phyloP scores from a whole-genome alignment of 257 asterid species.

The Salvia rosmarinus region DNA sequence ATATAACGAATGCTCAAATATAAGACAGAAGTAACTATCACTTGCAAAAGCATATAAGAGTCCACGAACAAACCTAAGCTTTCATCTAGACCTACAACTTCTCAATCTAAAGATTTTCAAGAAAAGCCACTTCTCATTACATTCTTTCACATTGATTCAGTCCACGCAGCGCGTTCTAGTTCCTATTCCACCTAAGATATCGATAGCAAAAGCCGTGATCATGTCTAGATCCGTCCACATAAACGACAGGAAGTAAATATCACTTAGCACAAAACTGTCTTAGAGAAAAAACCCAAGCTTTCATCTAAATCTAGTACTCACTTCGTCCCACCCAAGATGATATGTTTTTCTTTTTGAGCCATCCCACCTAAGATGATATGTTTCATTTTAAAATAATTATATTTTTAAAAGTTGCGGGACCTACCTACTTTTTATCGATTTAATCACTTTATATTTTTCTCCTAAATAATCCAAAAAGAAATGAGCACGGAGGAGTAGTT shows the following conservation, averaged over 20 bases:
- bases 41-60: not conserved
- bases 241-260: not conserved
- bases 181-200: not conserved
- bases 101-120: slow-evolving; percentile 2
- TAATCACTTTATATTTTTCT: too few relatives aligned
- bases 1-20: not conserved
- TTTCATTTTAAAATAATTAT: too few relatives aligned
- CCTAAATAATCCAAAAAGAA: too few relatives aligned
- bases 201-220: not conserved
- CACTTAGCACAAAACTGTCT: not conserved
- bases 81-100: not conserved
- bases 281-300: not conserved
- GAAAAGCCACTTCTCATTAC: slow-evolving; percentile 1
- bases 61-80: not conserved
- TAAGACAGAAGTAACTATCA: not conserved
- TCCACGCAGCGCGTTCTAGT: not conserved
- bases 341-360: too few relatives aligned
- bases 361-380: too few relatives aligned
- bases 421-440: too few relatives aligned
- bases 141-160: not conserved
- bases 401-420: too few relatives aligned
- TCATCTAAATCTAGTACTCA: not conserved
- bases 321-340: too few relatives aligned
- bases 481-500: too few relatives aligned
- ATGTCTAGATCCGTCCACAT: not conserved